Evolutionary conservation across 2,329 filamentous ascomycete genomes (phyloP), one percentile per base, ranked within the genome.

Genomic region (Stachybotrys elegans): DNA sequence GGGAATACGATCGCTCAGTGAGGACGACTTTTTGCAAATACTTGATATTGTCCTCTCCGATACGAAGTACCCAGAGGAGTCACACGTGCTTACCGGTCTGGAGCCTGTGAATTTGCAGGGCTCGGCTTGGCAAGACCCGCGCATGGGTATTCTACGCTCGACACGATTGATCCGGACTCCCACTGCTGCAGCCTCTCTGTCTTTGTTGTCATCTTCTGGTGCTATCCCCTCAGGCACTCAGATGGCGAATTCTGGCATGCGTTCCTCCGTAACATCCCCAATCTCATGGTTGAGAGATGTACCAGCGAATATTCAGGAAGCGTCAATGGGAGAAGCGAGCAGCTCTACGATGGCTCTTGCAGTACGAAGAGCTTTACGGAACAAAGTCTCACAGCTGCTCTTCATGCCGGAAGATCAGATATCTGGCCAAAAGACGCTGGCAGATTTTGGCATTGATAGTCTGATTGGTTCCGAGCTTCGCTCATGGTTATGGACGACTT

Each of bases 391-490:
- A 11, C 53, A 48, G 36, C 17, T 57, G 42, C 48, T 57, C 4
- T 43, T 57, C 5, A 45, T 56, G 8, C 51, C 49, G 2, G 8
- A 42, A 3, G 60, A 59, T 3, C 42, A 59, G 25, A 44, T 64
- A 8, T 51, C 57, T 13, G 39, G 34, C 5, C 27, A 43, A 13
- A 56, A 52, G 41, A 39, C 58, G 6, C 45, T 69, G 6, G 39
- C 52, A 0, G 38, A 47, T 3, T 69, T 59, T 43, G 65, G 67
- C 5, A 48, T 70, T 12, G 65, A 70, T 48, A 65, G 60, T 41
- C 66, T 70, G 61, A 54, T 69, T 25, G 65, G 56, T 0, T 54
- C 61, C 13, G 67, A 69, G 46, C 59, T 69, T 32, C 55, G 66
- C 14, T 55, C 54, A 1, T 67, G 60, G 61, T 52, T 67, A 16